A percentile compares a stretch with the other conserved stretches of the same genome.
Conservation (phyloP, 306 rosid species). For the Dalbergia oliveri region DNA sequence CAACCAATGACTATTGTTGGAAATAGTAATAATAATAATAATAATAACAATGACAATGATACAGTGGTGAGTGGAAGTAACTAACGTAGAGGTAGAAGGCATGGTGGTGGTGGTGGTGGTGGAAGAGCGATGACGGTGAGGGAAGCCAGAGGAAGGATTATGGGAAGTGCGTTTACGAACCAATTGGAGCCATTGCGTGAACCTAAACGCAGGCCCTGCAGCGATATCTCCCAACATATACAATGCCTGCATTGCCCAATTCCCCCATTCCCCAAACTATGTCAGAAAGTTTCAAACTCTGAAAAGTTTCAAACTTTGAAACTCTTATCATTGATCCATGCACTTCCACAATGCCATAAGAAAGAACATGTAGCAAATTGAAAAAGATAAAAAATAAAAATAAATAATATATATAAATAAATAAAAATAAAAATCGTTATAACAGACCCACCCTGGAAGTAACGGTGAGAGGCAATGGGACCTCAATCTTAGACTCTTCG, state of each 20-base stretch:
- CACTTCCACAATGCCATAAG: constrained; percentile 1
- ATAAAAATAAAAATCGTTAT: neutral
- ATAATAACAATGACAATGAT: neutral
- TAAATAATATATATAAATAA: accelerated
- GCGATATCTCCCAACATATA: constrained; percentile 91
- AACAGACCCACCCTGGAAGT: constrained; percentile 72
- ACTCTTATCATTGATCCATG: neutral
- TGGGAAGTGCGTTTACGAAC: constrained; percentile 82
- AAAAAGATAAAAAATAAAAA: neutral
- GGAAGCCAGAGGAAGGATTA: constrained; percentile 77
- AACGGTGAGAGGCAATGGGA: constrained; percentile 77
- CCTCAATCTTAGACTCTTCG: constrained; percentile 53
- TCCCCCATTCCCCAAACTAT: constrained; percentile 21
- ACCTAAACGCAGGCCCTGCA: constrained; percentile 79
- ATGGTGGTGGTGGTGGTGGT: constrained; percentile 24
- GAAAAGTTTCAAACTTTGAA: constrained; percentile 13
- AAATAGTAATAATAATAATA: neutral
- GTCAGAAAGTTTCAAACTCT: constrained; percentile 30
- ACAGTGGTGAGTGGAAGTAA: neutral
- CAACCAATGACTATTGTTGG: constrained; percentile 2
- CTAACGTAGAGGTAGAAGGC: constrained; percentile 66
- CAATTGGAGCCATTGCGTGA: constrained; percentile 93
- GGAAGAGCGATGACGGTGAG: constrained; percentile 48
- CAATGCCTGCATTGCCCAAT: constrained; percentile 64
- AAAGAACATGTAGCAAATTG: neutral